Base-by-base conservation (phyloP, 177 flowering plant species). In the Vitis hybrid region DNA sequence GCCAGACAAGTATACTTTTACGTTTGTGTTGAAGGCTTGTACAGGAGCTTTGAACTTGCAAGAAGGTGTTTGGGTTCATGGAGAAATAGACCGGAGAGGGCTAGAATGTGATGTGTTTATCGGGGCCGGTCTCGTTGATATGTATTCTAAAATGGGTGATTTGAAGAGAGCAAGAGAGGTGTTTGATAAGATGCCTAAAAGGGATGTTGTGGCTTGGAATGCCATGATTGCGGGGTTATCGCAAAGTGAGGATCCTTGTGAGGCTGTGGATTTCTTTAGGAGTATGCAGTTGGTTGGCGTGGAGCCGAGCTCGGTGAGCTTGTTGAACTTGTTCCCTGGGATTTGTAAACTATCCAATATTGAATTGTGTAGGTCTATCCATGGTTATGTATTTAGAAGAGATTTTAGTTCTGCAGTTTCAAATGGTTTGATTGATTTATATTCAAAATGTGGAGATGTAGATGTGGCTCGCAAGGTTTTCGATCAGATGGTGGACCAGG, bases 401-500 rank as follows among this genome's bases (percentile, higher is more conserved):
- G 75, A 48, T 35, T 82, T 85, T 67, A 59, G 69, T 27, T 21
- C 66, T 50, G 74, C 61, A 24, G 84, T 89, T 69, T 81, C 62
- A 1, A 88, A 89, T 76, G 92, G 87, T 18, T 72, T 91, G 86
- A 86, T 91, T 57, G 96, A 91, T 74, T 74, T 79, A 77, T 91
- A 89, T 67, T 82, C 84, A 8, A 91, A 91, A 60, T 89, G 96
- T 70, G 86, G 88, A 13, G 58, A 70, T 64, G 74, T 81, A 46
- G 82, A 74, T 65, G 74, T 59, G 59, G 93, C 87, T 66, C 72
- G 86, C 13, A 64, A 2, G 55, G 67, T 91, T 71, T 91, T 88
- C 79, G 82, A 82, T 55, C 64, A 54, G 35, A 73, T 87, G 84
- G 13, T n/a, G 20, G 69, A 59, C 0, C 61, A 63, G 65, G 88